Evolutionary conservation across 2,329 filamentous ascomycete genomes (phyloP), one percentile per base, ranked within the genome.

Genomic region (Botrytis fragariae): DNA sequence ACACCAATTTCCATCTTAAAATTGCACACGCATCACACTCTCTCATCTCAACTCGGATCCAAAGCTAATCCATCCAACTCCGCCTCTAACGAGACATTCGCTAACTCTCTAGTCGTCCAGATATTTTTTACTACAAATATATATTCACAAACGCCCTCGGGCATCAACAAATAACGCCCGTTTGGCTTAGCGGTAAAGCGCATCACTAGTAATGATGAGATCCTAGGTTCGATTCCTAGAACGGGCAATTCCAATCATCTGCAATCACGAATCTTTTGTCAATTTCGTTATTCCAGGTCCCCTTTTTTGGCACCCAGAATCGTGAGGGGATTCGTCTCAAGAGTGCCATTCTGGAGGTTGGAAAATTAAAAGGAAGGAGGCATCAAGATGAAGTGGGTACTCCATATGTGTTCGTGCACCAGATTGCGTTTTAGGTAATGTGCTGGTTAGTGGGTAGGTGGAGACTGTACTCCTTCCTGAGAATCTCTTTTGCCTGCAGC

Each of bases 181-280:
- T 68, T 68, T 68, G 64, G 64, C 64, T 68, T 68, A 68, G 64
- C 48, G 64, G 64, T 68, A 68, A 68, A 68, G 64, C 64, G 64
- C 64, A 68, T 68, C 64, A 68, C 64, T 68, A 68, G 64, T 68
- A 68, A 68, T 68, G 64, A 57, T 68, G 48, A 68, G 45, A 68
- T 68, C 64, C 64, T 54, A 68, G 64, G 64, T 68, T 68, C 64
- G 64, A 68, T 57, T 68, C 64, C 64, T 68, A 68, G 64, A 68
- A 68, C 48, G 64, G 64, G 48, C 64, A 68, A 22, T 18, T 8
- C 45, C 4, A 1, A 2, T 6, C 20, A 1, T n/a, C 1, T 5
- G 1, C 7, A 0, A 0, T 0, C 0, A 29, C 1, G 0, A 3
- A 12, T 12, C 9, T 63, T 63, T 63, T 63, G n/a, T 22, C 16